Evolutionary conservation across 192 early-diverging fungal genomes (phyloP).

Genomic region (Gorgonomyces haynaldii): DNA sequence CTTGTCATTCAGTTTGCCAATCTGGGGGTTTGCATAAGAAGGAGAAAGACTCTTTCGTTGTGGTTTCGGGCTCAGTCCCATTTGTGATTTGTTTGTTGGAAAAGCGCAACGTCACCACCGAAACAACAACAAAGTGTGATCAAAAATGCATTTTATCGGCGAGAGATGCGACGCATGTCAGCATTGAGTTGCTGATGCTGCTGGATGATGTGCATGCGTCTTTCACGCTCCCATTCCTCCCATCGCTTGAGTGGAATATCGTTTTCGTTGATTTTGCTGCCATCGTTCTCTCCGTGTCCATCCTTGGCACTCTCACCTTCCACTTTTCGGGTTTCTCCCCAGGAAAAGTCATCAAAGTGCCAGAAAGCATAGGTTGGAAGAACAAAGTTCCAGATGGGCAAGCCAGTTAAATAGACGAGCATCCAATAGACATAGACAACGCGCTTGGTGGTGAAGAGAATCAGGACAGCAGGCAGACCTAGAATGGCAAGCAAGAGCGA

Average conservation of each 20-base stretch:
- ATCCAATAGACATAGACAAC: constrained; percentile 73
- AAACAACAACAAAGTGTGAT: no score
- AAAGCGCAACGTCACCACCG: no score
- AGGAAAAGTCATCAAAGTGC: constrained; percentile 48
- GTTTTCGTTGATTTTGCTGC: constrained; percentile 10
- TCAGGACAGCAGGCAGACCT: constrained; percentile 76
- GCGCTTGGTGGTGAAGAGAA: constrained; percentile 73
- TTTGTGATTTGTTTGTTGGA: no score
- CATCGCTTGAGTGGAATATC: constrained; percentile 16
- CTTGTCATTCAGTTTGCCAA: no score
- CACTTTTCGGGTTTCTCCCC: constrained; percentile 34
- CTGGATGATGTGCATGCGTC: constrained; percentile 4
- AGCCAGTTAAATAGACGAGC: constrained; percentile 58
- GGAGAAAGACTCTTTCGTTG: no score
- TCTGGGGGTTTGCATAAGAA: no score
- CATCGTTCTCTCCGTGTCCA: constrained; percentile 10
- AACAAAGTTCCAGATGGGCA: constrained; percentile 87
- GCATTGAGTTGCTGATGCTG: no score
- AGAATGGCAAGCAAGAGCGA: constrained; percentile 58
- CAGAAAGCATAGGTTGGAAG: constrained; percentile 64
- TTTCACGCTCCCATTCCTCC: constrained; percentile 23
- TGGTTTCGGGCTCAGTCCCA: no score
- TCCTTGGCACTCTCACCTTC: constrained; percentile 10
- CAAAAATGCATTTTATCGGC: no score
- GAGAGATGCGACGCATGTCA: no score